These are phyloP conservation scores for Amaranthus palmeri DNA, from an alignment of 148 eudicot species.

Conservation along the genomic window DNA sequence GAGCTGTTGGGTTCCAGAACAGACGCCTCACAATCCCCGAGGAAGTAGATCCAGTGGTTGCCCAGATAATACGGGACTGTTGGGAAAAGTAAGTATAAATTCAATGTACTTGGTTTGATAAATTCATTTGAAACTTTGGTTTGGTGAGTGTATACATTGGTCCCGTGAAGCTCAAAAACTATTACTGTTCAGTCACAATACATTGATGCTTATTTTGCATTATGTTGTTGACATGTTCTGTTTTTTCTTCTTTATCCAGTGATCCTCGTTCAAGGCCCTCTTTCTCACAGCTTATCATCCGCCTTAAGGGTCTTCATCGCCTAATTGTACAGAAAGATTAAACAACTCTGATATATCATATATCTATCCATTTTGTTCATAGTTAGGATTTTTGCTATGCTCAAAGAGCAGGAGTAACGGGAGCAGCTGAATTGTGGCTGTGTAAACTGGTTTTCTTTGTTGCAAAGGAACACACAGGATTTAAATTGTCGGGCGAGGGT, in stretches of 20 bases:
- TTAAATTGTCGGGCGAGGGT: constrained; percentile 66
- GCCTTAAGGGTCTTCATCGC: constrained; percentile 62
- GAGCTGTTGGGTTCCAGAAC: constrained; percentile 93
- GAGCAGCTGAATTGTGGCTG: constrained; percentile 36
- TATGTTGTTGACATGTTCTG: constrained; percentile 17
- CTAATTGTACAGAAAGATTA: constrained; percentile 36
- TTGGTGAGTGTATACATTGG: neutral
- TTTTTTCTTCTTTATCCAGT: constrained; percentile 35
- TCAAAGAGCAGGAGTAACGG: constrained; percentile 51
- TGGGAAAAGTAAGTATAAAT: constrained; percentile 67
- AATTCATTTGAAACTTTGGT: neutral
- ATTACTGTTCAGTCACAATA: no score
- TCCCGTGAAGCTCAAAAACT: no score
- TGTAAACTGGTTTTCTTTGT: constrained; percentile 29
- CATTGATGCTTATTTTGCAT: neutral
- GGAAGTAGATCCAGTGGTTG: constrained; percentile 62
- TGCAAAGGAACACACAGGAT: constrained; percentile 31
- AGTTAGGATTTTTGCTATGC: constrained; percentile 35
- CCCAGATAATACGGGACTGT: constrained; percentile 74
- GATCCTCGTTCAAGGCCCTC: constrained; percentile 74
- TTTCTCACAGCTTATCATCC: constrained; percentile 69
- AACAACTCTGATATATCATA: constrained; percentile 19
- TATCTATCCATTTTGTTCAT: constrained; percentile 30
- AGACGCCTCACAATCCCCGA: constrained; percentile 73
- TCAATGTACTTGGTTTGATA: neutral